These are phyloP conservation scores for Golubevia sp. DNA, from an alignment of 1,284 basidiomycete species.

Conservation along the genomic window DNA sequence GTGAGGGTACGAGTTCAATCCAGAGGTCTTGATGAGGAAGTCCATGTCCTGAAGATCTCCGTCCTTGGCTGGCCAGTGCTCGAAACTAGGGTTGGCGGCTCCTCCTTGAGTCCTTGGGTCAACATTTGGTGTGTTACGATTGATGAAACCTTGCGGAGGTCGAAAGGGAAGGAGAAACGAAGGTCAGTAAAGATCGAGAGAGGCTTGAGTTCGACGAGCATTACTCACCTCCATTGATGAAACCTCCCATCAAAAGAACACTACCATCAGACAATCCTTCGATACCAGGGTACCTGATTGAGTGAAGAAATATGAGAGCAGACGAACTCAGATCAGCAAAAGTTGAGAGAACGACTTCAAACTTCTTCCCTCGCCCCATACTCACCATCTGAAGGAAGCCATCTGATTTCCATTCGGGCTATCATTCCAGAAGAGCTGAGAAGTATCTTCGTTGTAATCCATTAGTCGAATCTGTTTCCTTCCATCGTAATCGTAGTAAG, in stretches of 20 bases:
- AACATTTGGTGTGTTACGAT: conserved; percentile 52
- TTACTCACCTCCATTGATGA: conserved; percentile 44
- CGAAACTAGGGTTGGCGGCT: conserved; percentile 50
- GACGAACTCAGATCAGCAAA: neutral
- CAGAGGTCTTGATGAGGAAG: conserved; percentile 44
- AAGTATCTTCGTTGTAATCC: conserved; percentile 8
- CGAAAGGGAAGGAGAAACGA: too few species aligned
- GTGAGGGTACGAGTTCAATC: conserved; percentile 60
- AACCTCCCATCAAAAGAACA: conserved; percentile 51
- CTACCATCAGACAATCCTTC: conserved; percentile 52
- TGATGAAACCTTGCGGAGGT: conserved; percentile 55
- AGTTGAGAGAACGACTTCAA: neutral
- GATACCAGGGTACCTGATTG: conserved; percentile 56
- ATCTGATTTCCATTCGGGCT: too few species aligned
- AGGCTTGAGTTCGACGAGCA: too few species aligned
- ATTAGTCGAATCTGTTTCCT: conserved; percentile 46
- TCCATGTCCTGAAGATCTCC: neutral
- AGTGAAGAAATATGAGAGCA: neutral
- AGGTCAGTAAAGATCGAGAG: too few species aligned
- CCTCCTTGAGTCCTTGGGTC: conserved; percentile 35
- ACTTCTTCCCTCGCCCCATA: too few species aligned
- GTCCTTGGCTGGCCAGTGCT: conserved; percentile 37
- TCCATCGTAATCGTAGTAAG: conserved; percentile 49
- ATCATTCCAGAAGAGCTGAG: too few species aligned
- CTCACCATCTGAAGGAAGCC: too few species aligned